These are phyloP conservation scores for Pharus latifolius DNA, from an alignment of 176 grass and related monocot genomes.

Conservation along the genomic window DNA sequence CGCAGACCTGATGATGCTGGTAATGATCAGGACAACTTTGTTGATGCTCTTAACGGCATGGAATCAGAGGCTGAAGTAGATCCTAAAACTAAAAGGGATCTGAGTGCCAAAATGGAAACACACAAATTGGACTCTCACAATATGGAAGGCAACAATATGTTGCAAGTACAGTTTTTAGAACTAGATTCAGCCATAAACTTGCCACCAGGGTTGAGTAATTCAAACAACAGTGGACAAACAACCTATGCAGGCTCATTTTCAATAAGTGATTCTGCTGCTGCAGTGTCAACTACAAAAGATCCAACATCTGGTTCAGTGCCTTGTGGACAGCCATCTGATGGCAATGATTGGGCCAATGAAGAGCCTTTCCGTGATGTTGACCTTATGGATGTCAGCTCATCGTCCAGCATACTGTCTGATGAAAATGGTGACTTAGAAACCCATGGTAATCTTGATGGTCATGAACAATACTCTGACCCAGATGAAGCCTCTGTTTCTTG, in stretches of 20 bases:
- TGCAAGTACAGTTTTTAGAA: conserved; percentile 18
- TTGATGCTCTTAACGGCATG: conserved; percentile 58
- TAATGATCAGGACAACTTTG: conserved; percentile 68
- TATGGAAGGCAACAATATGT: conserved; percentile 22
- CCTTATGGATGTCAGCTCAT: conserved; percentile 62
- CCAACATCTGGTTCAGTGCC: conserved; percentile 20
- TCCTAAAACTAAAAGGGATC: conserved; percentile 18
- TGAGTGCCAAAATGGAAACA: conserved; percentile 15
- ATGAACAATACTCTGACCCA: conserved; percentile 14
- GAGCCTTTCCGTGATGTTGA: conserved; percentile 46
- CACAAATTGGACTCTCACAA: conserved; percentile 5
- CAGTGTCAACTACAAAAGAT: conserved; percentile 13
- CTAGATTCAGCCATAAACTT: conserved; percentile 10
- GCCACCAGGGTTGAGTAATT: conserved; percentile 1
- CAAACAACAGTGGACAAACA: conserved; percentile 19
- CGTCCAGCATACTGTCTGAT: conserved; percentile 43
- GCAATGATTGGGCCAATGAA: conserved; percentile 30
- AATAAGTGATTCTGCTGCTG: conserved; percentile 16
- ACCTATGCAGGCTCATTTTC: conserved; percentile 3
- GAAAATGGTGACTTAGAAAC: not conserved
- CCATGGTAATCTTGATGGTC: conserved; percentile 2
- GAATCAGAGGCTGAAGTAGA: conserved; percentile 37
- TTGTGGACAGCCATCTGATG: conserved; percentile 17
- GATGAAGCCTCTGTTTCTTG: conserved; percentile 9
- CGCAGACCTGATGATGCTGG: conserved; percentile 41